A percentile compares a stretch with the other conserved stretches of the same genome.
phyloP scores from a whole-genome alignment of 352 stramenopile genomes.

The Phytopythium kandeliae region DNA sequence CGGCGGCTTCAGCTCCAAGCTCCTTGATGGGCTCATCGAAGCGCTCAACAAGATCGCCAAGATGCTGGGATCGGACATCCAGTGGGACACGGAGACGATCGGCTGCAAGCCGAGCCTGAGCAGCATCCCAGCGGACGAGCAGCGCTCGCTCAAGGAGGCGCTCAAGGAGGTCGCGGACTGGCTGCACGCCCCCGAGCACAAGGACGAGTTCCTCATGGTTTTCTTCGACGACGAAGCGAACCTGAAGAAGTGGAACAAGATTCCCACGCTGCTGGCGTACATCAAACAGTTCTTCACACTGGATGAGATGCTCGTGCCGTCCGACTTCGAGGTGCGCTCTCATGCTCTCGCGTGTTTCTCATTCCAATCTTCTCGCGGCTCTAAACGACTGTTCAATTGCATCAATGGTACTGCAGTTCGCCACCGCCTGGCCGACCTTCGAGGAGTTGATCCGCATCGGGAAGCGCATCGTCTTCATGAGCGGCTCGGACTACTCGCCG shows the following conservation, averaged over 20 bases:
- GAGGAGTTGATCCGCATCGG: constrained; percentile 49
- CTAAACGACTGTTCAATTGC: constrained; percentile 1
- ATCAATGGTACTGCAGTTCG: constrained; percentile 20
- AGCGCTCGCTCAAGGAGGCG: constrained; percentile 37
- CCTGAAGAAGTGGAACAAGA: constrained; percentile 78
- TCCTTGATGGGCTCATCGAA: constrained; percentile 59
- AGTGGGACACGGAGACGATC: constrained; percentile 68
- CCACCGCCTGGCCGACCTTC: constrained; percentile 52
- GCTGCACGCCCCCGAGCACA: constrained; percentile 48
- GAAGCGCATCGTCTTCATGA: constrained; percentile 79
- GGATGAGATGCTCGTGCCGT: constrained; percentile 58
- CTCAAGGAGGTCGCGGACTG: constrained; percentile 48
- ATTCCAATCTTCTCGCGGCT: too few species aligned
- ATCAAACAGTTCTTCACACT: constrained; percentile 54
- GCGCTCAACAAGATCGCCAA: constrained; percentile 61
- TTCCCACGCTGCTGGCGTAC: constrained; percentile 53
- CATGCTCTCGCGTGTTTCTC: background rate
- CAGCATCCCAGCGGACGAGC: constrained; percentile 53
- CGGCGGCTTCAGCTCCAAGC: constrained; percentile 44
- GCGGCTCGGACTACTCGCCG: constrained; percentile 60
- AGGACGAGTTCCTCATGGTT: constrained; percentile 70
- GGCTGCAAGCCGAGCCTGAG: constrained; percentile 66
- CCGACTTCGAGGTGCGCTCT: constrained; percentile 43
- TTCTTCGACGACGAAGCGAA: constrained; percentile 82
- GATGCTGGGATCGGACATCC: constrained; percentile 43